Percentiles rank a stretch among this genome's conserved stretches.
These are phyloP conservation scores for Centrapalus pauciflorus DNA, from an alignment of 129 eudicot genomes.

Conservation along the genomic window DNA sequence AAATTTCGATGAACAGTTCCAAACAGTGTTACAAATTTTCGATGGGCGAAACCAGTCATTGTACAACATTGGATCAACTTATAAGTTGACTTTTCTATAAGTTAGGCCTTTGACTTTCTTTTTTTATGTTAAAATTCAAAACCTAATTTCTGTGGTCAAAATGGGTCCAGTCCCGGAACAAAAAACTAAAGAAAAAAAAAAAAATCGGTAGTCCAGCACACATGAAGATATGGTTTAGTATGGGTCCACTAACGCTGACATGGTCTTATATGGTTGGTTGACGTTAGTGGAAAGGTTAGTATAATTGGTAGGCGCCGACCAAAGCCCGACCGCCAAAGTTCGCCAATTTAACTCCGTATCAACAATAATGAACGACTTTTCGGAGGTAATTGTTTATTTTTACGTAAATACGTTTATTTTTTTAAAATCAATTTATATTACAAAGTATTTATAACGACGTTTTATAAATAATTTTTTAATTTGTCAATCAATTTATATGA, in stretches of 20 bases:
- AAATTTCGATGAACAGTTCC: no score
- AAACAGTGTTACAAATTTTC: no score
- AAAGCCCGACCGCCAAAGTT: background rate
- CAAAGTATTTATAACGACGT: no score
- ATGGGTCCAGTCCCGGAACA: background rate
- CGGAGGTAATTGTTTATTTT: no score
- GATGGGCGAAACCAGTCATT: no score
- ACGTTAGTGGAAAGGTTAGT: constrained; percentile 7
- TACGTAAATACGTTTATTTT: no score
- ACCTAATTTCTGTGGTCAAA: constrained; percentile 1
- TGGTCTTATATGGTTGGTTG: constrained; percentile 6
- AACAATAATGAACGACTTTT: no score
- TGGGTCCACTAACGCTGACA: constrained; percentile 8
- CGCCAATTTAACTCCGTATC: no score
- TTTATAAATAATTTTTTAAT: no score
- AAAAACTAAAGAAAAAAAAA: background rate
- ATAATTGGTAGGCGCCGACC: constrained; percentile 14
- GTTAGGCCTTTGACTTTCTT: background rate
- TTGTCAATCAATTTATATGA: no score
- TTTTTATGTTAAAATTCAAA: background rate
- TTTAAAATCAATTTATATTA: no score
- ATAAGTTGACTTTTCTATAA: constrained; percentile 9
- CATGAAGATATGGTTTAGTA: constrained; percentile 6
- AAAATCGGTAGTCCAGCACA: constrained; percentile 8
- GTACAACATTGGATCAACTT: no score